phyloP scores from a whole-genome alignment of 768 basidiomycete genomes.

The Clitopilus passeckerianus region DNA sequence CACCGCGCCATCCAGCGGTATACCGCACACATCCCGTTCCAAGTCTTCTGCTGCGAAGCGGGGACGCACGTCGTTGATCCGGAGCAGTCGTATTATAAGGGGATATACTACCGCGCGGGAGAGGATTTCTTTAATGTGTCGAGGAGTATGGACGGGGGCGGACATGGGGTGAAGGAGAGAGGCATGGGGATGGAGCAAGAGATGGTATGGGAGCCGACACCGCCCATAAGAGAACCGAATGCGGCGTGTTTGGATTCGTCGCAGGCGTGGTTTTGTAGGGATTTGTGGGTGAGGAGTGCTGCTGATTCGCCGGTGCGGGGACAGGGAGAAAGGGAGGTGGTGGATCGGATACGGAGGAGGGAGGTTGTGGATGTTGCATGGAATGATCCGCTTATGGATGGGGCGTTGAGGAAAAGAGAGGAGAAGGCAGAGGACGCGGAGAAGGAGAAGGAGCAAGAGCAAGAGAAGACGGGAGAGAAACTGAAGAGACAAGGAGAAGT shows the following conservation, averaged over 20 bases:
- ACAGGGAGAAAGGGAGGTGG: background rate
- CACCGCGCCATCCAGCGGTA: constrained; percentile 76
- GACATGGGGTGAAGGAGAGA: no score
- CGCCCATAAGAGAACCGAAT: constrained; percentile 61
- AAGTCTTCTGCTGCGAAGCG: constrained; percentile 98
- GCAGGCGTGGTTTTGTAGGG: constrained; percentile 98
- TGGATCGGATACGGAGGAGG: constrained; percentile 32
- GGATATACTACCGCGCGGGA: constrained; percentile 81
- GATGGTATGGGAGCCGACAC: constrained; percentile 11
- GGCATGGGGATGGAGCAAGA: background rate
- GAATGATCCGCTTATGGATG: constrained; percentile 22
- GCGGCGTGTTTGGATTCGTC: constrained; percentile 91
- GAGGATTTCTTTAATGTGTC: constrained; percentile 71
- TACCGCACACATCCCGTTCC: constrained; percentile 91
- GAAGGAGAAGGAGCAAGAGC: constrained; percentile 26
- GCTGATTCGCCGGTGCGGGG: constrained; percentile 53
- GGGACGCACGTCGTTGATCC: constrained; percentile 98
- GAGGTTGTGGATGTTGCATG: constrained; percentile 33
- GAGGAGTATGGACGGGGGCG: constrained; percentile 42
- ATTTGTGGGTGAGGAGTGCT: constrained; percentile 92
- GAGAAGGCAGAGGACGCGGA: constrained; percentile 23
- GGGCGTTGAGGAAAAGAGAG: background rate
- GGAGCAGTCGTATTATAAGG: constrained; percentile 90
- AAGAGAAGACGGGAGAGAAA: constrained; percentile 21
- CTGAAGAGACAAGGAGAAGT: constrained; percentile 17